A percentile compares a stretch with the other conserved stretches of the same genome.
Evolutionary conservation across 1,284 basidiomycete genomes (phyloP).

Genomic region (Megacollybia platyphylla): DNA sequence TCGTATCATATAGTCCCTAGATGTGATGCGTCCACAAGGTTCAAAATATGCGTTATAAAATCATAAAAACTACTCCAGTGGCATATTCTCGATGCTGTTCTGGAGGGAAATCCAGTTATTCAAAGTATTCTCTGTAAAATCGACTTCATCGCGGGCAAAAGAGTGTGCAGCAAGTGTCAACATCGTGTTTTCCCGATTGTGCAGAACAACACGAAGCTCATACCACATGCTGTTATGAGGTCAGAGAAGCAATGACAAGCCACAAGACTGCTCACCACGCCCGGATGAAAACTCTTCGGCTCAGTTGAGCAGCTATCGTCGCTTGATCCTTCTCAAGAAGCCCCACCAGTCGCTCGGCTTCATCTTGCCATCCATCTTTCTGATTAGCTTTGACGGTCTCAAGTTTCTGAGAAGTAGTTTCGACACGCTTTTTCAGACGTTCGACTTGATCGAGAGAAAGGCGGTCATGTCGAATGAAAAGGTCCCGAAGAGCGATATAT

Average conservation of each 20-base stretch:
- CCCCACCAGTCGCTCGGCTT: constrained; percentile 61
- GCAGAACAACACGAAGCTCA: constrained; percentile 76
- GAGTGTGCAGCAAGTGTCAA: constrained; percentile 61
- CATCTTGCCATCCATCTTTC: constrained; percentile 74
- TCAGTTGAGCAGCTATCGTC: constrained; percentile 56
- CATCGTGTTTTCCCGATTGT: constrained; percentile 77
- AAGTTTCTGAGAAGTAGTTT: constrained; percentile 61
- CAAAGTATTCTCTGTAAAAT: constrained; percentile 47
- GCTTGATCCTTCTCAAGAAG: constrained; percentile 69
- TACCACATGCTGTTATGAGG: constrained; percentile 67
- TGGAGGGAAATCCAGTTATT: constrained; percentile 64
- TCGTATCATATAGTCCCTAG: too few species aligned
- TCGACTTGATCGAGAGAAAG: constrained; percentile 81
- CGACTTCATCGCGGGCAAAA: constrained; percentile 62
- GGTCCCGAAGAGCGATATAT: constrained; percentile 73
- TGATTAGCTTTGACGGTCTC: constrained; percentile 54
- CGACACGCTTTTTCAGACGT: constrained; percentile 74
- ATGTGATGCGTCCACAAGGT: neutral
- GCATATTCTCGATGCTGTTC: constrained; percentile 69
- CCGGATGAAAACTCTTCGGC: constrained; percentile 71
- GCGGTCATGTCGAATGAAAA: constrained; percentile 74
- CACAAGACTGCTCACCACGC: constrained; percentile 44
- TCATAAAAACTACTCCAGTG: constrained; percentile 48
- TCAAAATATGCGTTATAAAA: neutral
- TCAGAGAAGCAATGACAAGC: constrained; percentile 4